Evolutionary conservation across 2,329 filamentous ascomycete species (phyloP), one percentile per base, ranked within the genome.

Genomic region (Neocucurbitaria cava): DNA sequence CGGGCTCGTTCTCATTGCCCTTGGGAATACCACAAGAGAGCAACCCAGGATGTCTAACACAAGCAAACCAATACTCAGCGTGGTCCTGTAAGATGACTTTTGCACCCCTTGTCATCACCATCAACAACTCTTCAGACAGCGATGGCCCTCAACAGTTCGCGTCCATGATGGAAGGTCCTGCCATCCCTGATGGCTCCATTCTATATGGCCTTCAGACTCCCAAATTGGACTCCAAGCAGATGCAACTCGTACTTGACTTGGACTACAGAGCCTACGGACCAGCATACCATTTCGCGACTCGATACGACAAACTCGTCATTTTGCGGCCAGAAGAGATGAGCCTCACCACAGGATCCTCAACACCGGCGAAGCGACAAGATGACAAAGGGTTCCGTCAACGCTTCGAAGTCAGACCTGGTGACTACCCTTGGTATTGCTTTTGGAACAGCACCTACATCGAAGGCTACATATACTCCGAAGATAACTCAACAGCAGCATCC

Each of bases 361-460:
- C 49, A 20, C 36, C 69, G 24, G 56, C 54, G 38, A 65, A 66
- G 26, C 65, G 68, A 9, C 52, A 67, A 46, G 61, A 63, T 10
- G 59, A 63, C 24, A 61, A 62, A 11, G 51, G 53, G 13, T 72
- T 69, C 38, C 64, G 72, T 46, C 75, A 76, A 52, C 77, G 77
- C 35, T 76, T 79, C 58, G 70, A 78, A 46, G 77, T 80, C 10
- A 69, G 77, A 51, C 78, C 81, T n/a, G 84, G 85, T 8, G 85
- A 89, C 31, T 81, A 80, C 54, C 86, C 87, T 2, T 90, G 87
- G 87, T 88, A 86, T 65, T 90, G 87, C 71, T 85, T 83, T 69
- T 90, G 87, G 86, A 90, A 90, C 67, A 77, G 79, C 13, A 90
- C 87, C 0, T 79, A 86, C 48, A 79, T 89, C 45, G 87, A 90